Percentiles rank a stretch among this genome's conserved stretches.
Evolutionary conservation across 2,329 filamentous ascomycete species (phyloP).

Genomic region (Torrubiellomyces zombiae): DNA sequence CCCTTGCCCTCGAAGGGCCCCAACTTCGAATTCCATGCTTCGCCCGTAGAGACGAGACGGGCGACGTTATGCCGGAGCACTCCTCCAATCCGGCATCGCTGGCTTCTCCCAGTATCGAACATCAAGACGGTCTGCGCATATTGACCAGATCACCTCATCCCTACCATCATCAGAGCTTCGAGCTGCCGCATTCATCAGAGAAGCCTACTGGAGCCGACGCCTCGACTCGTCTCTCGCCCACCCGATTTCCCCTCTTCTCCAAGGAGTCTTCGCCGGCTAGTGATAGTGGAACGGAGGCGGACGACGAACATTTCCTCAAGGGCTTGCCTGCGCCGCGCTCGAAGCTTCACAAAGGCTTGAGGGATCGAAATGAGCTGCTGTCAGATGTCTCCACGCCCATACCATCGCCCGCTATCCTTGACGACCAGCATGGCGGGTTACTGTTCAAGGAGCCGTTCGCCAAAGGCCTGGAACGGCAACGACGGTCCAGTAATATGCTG

Average conservation of each 20-base stretch:
- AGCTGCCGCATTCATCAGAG: slow-evolving; percentile 35
- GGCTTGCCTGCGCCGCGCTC: slow-evolving; percentile 66
- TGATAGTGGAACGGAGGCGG: slow-evolving; percentile 87
- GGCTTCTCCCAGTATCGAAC: slow-evolving; percentile 15
- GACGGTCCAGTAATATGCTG: slow-evolving; percentile 9
- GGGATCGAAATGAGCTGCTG: slow-evolving; percentile 37
- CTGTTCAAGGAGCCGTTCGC: slow-evolving; percentile 7
- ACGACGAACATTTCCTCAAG: slow-evolving; percentile 81
- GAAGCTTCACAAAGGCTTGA: slow-evolving; percentile 61
- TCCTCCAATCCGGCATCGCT: slow-evolving; percentile 18
- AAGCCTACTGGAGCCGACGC: slow-evolving; percentile 5
- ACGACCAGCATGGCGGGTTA: slow-evolving; percentile 20
- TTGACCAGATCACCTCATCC: slow-evolving; percentile 50
- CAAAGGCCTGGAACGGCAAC: slow-evolving; percentile 6
- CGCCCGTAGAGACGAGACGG: too few relatives aligned
- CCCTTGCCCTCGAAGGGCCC: too few relatives aligned
- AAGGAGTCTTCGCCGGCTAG: slow-evolving; percentile 48
- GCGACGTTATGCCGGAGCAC: slow-evolving; percentile 31
- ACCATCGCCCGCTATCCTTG: slow-evolving; percentile 28
- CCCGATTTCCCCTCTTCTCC: slow-evolving; percentile 16
- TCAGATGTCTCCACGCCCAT: slow-evolving; percentile 40
- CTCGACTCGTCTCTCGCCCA: slow-evolving; percentile 9
- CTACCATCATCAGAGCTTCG: slow-evolving; percentile 42
- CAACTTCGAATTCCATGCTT: too few relatives aligned
- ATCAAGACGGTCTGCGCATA: slow-evolving; percentile 25